Evolutionary conservation across 108 stramenopile species (phyloP), one percentile per base, ranked within the genome.

Genomic region (Discostella pseudostelligera): DNA sequence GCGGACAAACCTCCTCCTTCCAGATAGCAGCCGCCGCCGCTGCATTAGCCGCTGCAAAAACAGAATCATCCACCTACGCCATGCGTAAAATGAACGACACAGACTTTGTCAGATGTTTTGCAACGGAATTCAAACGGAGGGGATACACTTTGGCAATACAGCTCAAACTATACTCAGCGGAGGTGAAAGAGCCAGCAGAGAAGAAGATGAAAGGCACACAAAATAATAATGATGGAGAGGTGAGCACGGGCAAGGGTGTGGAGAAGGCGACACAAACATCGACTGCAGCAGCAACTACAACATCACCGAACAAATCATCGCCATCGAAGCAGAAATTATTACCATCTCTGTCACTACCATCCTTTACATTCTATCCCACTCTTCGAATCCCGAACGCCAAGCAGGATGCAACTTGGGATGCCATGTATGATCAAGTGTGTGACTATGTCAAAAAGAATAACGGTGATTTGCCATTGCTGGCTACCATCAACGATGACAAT

Each of bases 331-430:
- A 17, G 35, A 16, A 3, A 56, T n/a, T 4, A 2, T 0, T 3
- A 29, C 16, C 11, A 13, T 3, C 39, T 13, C 16, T 40, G 42
- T 40, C 43, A 2, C 21, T 60, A 8, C 59, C 59, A 3, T 45
- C 59, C 28, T 60, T 60, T 29, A 24, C 59, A 29, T 60, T 60
- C 42, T 25, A 46, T 20, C 59, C 59, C 42, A 43, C 59, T 24
- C 22, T 39, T 20, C 40, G 21, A 1, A n/a, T 5, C 43, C 12
- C 5, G 13, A 20, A 14, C 17, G 44, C 21, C n/a, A 44, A 46
- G 16, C 43, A 60, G 14, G 1, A 11, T 39, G 59, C 24, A 10
- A 24, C 59, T 19, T 60, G 59, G 59, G 43, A 60, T 32, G 40
- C 40, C 20, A 60, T 37, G 40, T 60, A 19, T 20, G 12, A 4